Percentiles rank a stretch among this genome's conserved stretches.
Conservation (phyloP, 306 rosid genomes). For the Vicia faba region DNA sequence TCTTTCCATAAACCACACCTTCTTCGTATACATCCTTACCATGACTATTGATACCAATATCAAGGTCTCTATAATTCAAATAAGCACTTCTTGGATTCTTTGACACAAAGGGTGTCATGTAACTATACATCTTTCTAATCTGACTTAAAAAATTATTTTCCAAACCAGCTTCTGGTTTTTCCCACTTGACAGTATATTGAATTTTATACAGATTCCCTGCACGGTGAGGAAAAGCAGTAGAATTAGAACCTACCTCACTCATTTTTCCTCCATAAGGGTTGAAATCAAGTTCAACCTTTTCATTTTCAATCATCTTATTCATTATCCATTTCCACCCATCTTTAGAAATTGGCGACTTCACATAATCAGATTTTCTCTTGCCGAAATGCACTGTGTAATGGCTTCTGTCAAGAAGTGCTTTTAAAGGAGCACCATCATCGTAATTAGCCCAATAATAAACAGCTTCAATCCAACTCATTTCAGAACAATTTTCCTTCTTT, state of each 20-base stretch:
- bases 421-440: constrained; percentile 34
- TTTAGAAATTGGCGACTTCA: constrained; percentile 54
- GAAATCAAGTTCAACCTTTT: constrained; percentile 59
- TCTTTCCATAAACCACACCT: constrained; percentile 60
- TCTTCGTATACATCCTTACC: constrained; percentile 48
- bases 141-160: constrained; percentile 37
- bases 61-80: constrained; percentile 78
- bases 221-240: constrained; percentile 73
- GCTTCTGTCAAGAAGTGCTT: constrained; percentile 54
- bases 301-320: constrained; percentile 57
- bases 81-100: constrained; percentile 75
- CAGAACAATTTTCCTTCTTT: constrained; percentile 50
- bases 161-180: constrained; percentile 35
- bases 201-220: constrained; percentile 65
- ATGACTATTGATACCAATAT: constrained; percentile 56
- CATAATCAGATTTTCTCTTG: constrained; percentile 70
- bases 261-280: constrained; percentile 86
- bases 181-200: constrained; percentile 70
- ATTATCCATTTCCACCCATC: constrained; percentile 53
- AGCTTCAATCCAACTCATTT: constrained; percentile 69
- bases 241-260: constrained; percentile 50
- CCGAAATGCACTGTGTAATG: constrained; percentile 40
- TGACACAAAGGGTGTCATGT: constrained; percentile 76
- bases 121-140: constrained; percentile 50
- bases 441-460: constrained; percentile 58